phyloP scores from a whole-genome alignment of 2,329 filamentous ascomycete species.

The Zarea fungicola region DNA sequence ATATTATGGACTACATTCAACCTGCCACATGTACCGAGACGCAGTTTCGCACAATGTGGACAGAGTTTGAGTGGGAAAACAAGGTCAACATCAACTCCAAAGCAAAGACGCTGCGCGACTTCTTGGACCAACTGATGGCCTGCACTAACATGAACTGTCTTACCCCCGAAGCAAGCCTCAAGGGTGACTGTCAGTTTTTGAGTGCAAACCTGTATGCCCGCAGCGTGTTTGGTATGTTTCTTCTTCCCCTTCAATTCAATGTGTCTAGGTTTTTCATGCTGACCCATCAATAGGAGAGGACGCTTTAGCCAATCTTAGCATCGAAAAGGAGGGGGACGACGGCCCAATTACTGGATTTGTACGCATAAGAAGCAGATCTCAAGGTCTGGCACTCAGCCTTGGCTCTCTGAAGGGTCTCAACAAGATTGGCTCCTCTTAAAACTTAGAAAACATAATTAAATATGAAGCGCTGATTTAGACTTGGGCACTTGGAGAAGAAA shows the following conservation, averaged over 20 bases:
- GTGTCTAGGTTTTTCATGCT: conserved; percentile 17
- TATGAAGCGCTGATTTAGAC: conserved; percentile 11
- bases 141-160: conserved; percentile 98
- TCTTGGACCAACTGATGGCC: conserved; percentile 91
- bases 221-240: conserved; percentile 89
- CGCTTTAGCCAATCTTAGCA: conserved; percentile 92
- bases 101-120: conserved; percentile 83
- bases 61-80: conserved; percentile 99
- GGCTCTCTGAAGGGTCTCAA: conserved; percentile 93
- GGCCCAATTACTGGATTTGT: conserved; percentile 96
- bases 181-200: conserved; percentile 96
- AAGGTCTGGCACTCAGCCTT: conserved; percentile 88
- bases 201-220: conserved; percentile 95
- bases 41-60: conserved; percentile 99
- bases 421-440: conserved; percentile 54
- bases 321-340: conserved; percentile 94
- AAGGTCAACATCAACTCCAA: conserved; percentile 99
- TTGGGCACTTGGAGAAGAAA: neutral
- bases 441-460: conserved; percentile 1
- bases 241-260: neutral
- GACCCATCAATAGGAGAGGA: conserved; percentile 70
- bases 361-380: conserved; percentile 92
- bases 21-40: conserved; percentile 95
- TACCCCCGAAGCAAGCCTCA: conserved; percentile 91
- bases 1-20: conserved; percentile 99